Percentiles rank a stretch among this genome's conserved stretches.
Evolutionary conservation across 1,139 yeast genomes (phyloP).

Genomic region (Hanseniaspora sp.): DNA sequence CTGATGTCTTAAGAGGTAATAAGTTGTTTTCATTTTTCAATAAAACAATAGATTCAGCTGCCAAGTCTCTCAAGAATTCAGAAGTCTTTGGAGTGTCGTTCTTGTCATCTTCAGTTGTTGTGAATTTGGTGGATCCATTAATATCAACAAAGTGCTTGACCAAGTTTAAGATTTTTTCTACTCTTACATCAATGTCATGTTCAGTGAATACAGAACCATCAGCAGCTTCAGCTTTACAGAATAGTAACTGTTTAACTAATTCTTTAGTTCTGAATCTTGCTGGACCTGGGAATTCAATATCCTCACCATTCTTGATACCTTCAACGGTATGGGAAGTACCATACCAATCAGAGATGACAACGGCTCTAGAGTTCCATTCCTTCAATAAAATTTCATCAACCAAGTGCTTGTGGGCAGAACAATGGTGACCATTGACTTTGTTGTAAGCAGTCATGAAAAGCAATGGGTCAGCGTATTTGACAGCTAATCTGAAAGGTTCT

Average conservation of each 20-base stretch:
- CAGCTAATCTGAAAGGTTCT: conserved; percentile 51
- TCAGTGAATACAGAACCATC: conserved; percentile 30
- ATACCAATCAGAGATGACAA: conserved; percentile 53
- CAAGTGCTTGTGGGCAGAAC: conserved; percentile 37
- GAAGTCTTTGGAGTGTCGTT: conserved; percentile 40
- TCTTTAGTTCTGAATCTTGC: conserved; percentile 32
- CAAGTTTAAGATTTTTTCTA: conserved; percentile 37
- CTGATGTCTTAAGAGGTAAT: conserved; percentile 35
- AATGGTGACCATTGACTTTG: conserved; percentile 48
- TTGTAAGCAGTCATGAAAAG: conserved; percentile 52
- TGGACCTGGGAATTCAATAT: conserved; percentile 57
- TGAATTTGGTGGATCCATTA: conserved; percentile 34
- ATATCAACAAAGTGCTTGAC: conserved; percentile 36
- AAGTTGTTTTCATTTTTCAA: conserved; percentile 41
- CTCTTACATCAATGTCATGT: conserved; percentile 34
- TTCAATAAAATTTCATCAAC: conserved; percentile 38
- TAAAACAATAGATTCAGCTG: conserved; percentile 43
- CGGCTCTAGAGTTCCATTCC: conserved; percentile 50
- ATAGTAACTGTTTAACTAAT: conserved; percentile 34
- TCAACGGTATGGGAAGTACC: conserved; percentile 44
- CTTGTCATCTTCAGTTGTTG: conserved; percentile 37
- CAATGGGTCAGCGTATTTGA: conserved; percentile 41
- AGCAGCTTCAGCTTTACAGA: conserved; percentile 27
- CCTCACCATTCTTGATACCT: conserved; percentile 45
- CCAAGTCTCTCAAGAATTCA: conserved; percentile 37